A percentile compares a stretch with the other conserved stretches of the same genome.
These are phyloP conservation scores for Auricularia sp. DNA, from an alignment of 768 basidiomycete genomes.

Conservation along the genomic window DNA sequence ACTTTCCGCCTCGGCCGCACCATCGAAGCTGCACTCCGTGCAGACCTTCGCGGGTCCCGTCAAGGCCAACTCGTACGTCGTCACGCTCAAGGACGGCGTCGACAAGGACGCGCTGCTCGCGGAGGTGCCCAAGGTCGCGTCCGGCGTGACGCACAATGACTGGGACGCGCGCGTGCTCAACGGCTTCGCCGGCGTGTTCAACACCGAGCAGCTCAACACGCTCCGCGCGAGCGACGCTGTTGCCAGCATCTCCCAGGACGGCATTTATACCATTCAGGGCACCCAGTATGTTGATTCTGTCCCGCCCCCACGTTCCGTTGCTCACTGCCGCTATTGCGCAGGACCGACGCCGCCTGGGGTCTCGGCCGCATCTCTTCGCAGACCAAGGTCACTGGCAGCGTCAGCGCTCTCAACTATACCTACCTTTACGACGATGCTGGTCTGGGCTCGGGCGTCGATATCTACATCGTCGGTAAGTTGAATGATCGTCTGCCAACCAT, in stretches of 20 bases:
- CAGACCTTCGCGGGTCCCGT: neutral
- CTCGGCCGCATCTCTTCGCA: slow-evolving; percentile 4
- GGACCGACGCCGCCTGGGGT: slow-evolving; percentile 10
- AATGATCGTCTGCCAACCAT: no score
- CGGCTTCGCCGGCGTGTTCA: slow-evolving; percentile 5
- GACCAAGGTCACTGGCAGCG: neutral
- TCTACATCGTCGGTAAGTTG: slow-evolving; percentile 6
- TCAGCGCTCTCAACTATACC: slow-evolving; percentile 6
- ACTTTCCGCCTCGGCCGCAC: neutral
- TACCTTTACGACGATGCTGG: neutral
- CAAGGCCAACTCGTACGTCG: neutral
- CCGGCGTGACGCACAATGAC: neutral
- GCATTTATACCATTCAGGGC: neutral
- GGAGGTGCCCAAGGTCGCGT: neutral
- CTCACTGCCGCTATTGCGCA: neutral
- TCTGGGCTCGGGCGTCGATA: slow-evolving; percentile 2
- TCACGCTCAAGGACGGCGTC: neutral
- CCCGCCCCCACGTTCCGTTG: neutral
- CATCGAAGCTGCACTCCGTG: neutral
- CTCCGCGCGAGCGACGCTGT: slow-evolving; percentile 5
- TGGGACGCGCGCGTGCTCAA: slow-evolving; percentile 5
- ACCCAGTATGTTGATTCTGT: neutral
- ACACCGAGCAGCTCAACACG: neutral
- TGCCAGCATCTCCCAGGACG: slow-evolving; percentile 5
- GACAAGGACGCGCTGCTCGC: neutral